Conservation (phyloP, 2,329 filamentous ascomycete genomes). For the Neodidymelliopsis sp. region DNA sequence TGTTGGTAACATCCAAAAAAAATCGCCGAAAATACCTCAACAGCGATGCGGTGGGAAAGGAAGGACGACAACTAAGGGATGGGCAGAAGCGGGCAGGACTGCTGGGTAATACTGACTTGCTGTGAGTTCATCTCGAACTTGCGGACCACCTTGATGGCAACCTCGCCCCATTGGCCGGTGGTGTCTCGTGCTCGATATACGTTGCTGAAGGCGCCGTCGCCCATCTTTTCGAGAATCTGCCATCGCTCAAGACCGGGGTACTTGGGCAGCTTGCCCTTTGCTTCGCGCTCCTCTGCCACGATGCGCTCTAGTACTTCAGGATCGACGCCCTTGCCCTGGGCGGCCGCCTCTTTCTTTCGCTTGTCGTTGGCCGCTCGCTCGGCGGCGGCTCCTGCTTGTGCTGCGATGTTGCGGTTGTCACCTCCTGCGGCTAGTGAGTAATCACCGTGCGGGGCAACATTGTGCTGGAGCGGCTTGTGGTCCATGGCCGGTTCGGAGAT, state of each 20-base stretch:
- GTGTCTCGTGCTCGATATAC: constrained; percentile 89
- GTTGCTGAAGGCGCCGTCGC: constrained; percentile 98
- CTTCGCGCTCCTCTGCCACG: constrained; percentile 89
- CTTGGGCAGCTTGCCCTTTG: constrained; percentile 81
- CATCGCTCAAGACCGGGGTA: constrained; percentile 88
- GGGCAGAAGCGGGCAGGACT: constrained; percentile 39
- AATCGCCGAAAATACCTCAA: constrained; percentile 28
- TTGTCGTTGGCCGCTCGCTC: constrained; percentile 69
- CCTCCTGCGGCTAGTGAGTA: constrained; percentile 70
- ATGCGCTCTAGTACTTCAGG: constrained; percentile 79
- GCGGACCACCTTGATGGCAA: constrained; percentile 97
- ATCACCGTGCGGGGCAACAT: constrained; percentile 59
- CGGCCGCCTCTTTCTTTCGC: constrained; percentile 62
- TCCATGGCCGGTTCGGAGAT: constrained; percentile 65
- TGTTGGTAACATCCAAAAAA: constrained; percentile 58
- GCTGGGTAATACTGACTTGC: constrained; percentile 76
- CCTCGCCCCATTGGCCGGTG: constrained; percentile 75
- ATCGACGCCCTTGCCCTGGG: constrained; percentile 61
- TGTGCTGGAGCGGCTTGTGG: constrained; percentile 61
- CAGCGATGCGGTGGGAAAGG: constrained; percentile 38
- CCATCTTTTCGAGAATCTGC: constrained; percentile 94
- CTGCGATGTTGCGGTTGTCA: constrained; percentile 69
- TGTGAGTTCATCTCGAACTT: constrained; percentile 99
- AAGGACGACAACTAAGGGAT: constrained; percentile 39
- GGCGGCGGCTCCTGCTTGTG: constrained; percentile 71